A percentile compares a stretch with the other conserved stretches of the same genome.
These are phyloP conservation scores for Ophiocordyceps camponoti-leonardi DNA, from an alignment of 2,329 filamentous ascomycete genomes.

Conservation along the genomic window DNA sequence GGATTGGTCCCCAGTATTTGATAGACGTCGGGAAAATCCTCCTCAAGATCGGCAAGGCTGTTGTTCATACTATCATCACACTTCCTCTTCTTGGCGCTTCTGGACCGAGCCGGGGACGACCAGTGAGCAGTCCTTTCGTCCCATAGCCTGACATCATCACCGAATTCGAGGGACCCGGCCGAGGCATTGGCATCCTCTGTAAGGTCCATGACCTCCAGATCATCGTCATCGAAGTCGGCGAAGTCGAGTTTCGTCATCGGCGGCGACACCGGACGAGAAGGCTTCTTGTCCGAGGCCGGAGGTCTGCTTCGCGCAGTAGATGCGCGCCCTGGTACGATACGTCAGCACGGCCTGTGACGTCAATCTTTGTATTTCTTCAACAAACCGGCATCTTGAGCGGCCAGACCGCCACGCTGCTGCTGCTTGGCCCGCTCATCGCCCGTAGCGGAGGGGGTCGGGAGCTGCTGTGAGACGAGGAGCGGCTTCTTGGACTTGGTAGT, in stretches of 20 bases:
- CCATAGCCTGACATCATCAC: slow-evolving; percentile 23
- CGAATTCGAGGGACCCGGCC: slow-evolving; percentile 17
- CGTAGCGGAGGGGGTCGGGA: slow-evolving; percentile 20
- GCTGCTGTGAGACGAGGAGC: slow-evolving; percentile 23
- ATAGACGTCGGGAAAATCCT: slow-evolving; percentile 37
- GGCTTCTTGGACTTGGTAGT: slow-evolving; percentile 26
- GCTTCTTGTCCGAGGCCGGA: slow-evolving; percentile 10
- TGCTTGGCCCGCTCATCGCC: slow-evolving; percentile 6
- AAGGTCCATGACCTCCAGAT: slow-evolving; percentile 21
- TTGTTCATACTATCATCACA: slow-evolving; percentile 27
- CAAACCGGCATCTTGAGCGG: slow-evolving; percentile 2
- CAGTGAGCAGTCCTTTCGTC: slow-evolving; percentile 22
- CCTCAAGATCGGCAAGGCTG: slow-evolving; percentile 17
- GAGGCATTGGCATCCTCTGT: slow-evolving; percentile 18
- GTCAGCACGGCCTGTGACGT: neutral
- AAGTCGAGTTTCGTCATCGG: slow-evolving; percentile 13
- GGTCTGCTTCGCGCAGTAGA: slow-evolving; percentile 7
- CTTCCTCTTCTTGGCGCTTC: slow-evolving; percentile 32
- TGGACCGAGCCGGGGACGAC: slow-evolving; percentile 18
- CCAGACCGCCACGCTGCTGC: slow-evolving; percentile 5
- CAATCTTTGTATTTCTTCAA: neutral
- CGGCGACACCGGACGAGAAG: slow-evolving; percentile 4
- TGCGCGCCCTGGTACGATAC: neutral
- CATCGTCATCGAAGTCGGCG: slow-evolving; percentile 16
- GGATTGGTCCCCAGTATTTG: slow-evolving; percentile 25